Conservation (phyloP, 1,284 basidiomycete genomes). For the Sphagnurus paluster region DNA sequence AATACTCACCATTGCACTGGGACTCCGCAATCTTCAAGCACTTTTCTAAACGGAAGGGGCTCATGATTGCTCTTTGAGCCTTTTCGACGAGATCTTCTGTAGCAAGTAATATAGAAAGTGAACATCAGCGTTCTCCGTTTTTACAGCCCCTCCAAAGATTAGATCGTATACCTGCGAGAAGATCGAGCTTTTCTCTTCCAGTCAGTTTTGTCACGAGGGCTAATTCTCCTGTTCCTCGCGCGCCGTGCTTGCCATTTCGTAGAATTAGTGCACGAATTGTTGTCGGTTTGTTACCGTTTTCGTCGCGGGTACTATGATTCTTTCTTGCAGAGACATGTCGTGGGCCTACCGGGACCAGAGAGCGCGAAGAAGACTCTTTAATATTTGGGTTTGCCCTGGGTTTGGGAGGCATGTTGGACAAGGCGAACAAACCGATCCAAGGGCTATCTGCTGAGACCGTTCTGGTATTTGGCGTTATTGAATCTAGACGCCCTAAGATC, state of each 20-base stretch:
- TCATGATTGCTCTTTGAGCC: constrained; percentile 55
- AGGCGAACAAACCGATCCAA: background rate
- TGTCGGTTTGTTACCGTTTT: constrained; percentile 54
- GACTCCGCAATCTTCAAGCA: constrained; percentile 68
- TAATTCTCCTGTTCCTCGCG: constrained; percentile 68
- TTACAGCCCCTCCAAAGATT: constrained; percentile 8
- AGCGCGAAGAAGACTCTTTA: constrained; percentile 28
- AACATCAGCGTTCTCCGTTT: constrained; percentile 11
- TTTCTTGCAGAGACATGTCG: constrained; percentile 46
- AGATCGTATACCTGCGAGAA: constrained; percentile 60
- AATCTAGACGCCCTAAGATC: background rate
- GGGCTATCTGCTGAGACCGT: background rate
- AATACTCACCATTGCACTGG: constrained; percentile 59
- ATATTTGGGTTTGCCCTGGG: constrained; percentile 16
- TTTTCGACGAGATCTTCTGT: constrained; percentile 67
- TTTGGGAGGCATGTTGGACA: constrained; percentile 31
- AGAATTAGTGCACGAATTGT: constrained; percentile 71
- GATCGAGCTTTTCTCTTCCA: constrained; percentile 75
- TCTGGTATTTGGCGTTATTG: background rate
- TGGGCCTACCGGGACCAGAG: constrained; percentile 55
- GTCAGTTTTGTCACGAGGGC: constrained; percentile 55
- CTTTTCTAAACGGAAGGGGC: constrained; percentile 62
- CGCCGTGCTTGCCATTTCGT: constrained; percentile 71
- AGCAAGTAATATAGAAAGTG: too few relatives aligned
- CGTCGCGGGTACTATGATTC: constrained; percentile 41